These are phyloP conservation scores for Kappamyces sp. DNA, from an alignment of 192 early-diverging fungal genomes.

Conservation along the genomic window DNA sequence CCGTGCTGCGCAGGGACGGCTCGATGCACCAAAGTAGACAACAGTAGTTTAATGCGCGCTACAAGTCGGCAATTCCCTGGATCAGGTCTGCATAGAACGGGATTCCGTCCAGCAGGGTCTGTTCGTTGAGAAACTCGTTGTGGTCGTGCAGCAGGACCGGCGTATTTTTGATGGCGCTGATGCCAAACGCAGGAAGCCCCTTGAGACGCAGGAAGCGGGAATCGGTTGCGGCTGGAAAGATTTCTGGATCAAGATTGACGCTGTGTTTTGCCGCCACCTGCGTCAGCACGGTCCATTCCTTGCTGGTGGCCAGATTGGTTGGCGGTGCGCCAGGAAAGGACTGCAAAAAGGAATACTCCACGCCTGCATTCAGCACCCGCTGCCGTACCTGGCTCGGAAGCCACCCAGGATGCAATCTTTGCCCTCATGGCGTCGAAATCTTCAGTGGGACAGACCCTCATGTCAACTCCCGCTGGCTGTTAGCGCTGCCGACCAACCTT, in stretches of 20 bases:
- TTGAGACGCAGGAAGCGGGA: conserved; percentile 68
- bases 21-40: background rate
- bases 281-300: conserved; percentile 60
- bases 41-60: background rate
- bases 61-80: background rate
- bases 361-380: conserved; percentile 24
- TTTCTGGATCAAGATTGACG: conserved; percentile 52
- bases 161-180: conserved; percentile 72
- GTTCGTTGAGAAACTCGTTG: conserved; percentile 76
- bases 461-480: conserved; percentile 56
- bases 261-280: conserved; percentile 44
- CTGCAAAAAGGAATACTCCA: conserved; percentile 57
- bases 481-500: conserved; percentile 11
- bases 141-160: conserved; percentile 81
- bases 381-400: conserved; percentile 27
- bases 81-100: conserved; percentile 67
- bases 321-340: conserved; percentile 54
- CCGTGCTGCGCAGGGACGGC: background rate
- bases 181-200: conserved; percentile 74
- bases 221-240: conserved; percentile 83
- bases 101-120: conserved; percentile 64
- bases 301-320: conserved; percentile 48
- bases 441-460: conserved; percentile 64
- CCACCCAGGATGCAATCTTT: conserved; percentile 35
- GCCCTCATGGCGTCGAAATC: conserved; percentile 58